These are phyloP conservation scores for Saraca asoca DNA, from an alignment of 331 rosid species.

Conservation along the genomic window DNA sequence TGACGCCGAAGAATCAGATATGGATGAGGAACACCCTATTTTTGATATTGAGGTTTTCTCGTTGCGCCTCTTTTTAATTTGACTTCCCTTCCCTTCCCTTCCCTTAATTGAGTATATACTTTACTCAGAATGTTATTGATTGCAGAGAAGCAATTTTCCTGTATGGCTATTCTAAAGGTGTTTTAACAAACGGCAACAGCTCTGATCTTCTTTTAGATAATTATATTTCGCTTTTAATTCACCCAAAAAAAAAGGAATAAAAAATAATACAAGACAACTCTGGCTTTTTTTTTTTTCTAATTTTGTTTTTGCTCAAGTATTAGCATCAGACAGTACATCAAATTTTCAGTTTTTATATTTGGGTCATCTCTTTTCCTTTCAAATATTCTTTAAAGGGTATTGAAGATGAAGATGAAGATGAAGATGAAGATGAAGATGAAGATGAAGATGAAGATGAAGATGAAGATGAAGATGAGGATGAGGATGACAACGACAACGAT, in stretches of 20 bases:
- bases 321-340: not conserved
- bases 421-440: not conserved
- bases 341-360: not conserved
- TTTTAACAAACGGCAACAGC: not conserved
- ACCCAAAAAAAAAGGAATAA: too few species aligned
- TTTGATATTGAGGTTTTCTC: conserved; percentile 59
- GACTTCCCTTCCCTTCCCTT: not conserved
- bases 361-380: conserved; percentile 24
- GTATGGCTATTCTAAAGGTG: too few species aligned
- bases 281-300: conserved; percentile 7
- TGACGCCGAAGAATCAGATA: conserved; percentile 60
- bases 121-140: not conserved
- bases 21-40: conserved; percentile 65
- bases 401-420: conserved; percentile 46
- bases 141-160: too few species aligned
- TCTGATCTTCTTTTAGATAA: not conserved
- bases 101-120: not conserved
- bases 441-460: conserved; percentile 6
- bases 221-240: not conserved
- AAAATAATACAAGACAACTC: too few species aligned
- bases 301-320: not conserved
- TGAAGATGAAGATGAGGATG: conserved; percentile 30
- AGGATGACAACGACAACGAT: conserved; percentile 36
- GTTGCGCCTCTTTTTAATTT: not conserved
- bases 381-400: conserved; percentile 46